phyloP scores from a whole-genome alignment of 2,329 filamentous ascomycete genomes.

The Elsinoe perseae region DNA sequence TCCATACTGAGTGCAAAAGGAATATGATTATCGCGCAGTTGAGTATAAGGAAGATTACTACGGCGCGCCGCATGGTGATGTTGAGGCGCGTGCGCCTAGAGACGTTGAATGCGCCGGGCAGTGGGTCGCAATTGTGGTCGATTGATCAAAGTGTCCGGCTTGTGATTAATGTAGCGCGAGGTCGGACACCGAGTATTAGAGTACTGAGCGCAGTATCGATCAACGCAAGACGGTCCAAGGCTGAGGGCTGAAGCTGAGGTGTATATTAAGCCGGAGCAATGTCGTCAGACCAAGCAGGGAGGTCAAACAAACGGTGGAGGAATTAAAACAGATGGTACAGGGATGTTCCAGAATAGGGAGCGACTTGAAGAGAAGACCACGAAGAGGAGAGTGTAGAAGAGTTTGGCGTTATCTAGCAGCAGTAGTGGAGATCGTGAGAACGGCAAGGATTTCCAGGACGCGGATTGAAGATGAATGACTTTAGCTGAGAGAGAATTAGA shows the following conservation, averaged over 20 bases:
- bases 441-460: slow-evolving; percentile 7
- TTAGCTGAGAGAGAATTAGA: too few relatives aligned
- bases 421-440: neutral
- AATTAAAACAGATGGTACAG: slow-evolving; percentile 5
- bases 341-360: slow-evolving; percentile 1
- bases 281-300: slow-evolving; percentile 8
- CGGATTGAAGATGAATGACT: neutral
- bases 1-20: slow-evolving; percentile 61
- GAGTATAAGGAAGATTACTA: slow-evolving; percentile 56
- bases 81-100: slow-evolving; percentile 7
- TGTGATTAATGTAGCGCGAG: neutral
- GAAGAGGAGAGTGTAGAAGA: neutral
- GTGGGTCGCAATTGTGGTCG: neutral
- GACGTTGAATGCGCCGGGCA: slow-evolving; percentile 5
- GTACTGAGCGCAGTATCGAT: neutral
- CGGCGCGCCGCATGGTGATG: slow-evolving; percentile 49
- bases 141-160: neutral
- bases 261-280: slow-evolving; percentile 4
- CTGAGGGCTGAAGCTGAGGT: slow-evolving; percentile 7
- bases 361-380: slow-evolving; percentile 4
- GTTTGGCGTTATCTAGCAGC: neutral
- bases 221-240: neutral
- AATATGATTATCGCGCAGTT: slow-evolving; percentile 57
- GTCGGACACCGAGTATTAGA: slow-evolving; percentile 8
- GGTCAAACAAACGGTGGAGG: slow-evolving; percentile 1